A percentile compares a stretch with the other conserved stretches of the same genome.
Conservation (phyloP, 257 asterid genomes). For the Osmanthus fragrans region DNA sequence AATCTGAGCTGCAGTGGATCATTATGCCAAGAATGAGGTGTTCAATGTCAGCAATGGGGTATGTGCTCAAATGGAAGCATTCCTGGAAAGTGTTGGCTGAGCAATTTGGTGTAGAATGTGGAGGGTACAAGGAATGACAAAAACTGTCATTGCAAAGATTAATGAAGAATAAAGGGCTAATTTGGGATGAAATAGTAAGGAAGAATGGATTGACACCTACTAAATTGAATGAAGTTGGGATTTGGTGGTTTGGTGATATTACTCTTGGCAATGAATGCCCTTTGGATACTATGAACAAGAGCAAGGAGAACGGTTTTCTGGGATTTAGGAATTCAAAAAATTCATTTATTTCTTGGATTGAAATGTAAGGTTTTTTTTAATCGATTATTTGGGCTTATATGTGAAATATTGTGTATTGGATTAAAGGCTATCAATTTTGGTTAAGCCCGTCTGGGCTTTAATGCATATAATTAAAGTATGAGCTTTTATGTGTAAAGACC, state of each 20-base stretch:
- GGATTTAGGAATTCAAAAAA: conserved; percentile 30
- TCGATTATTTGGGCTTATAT: no score
- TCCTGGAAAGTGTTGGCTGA: conserved; percentile 86
- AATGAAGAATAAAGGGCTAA: conserved; percentile 78
- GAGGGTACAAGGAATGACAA: conserved; percentile 59
- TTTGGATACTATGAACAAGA: conserved; percentile 88
- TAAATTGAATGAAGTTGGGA: conserved; percentile 70
- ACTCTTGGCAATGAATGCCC: conserved; percentile 17
- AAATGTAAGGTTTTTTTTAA: no score
- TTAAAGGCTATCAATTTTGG: no score
- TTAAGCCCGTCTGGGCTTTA: no score
- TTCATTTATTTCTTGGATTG: no score
- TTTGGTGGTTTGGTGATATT: conserved; percentile 78
- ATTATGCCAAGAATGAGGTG: no score
- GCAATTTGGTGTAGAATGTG: conserved; percentile 73
- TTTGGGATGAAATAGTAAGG: conserved; percentile 84
- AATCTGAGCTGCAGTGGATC: background rate
- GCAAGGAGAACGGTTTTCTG: conserved; percentile 91
- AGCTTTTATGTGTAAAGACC: no score
- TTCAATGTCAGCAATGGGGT: no score
- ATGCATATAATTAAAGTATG: no score
- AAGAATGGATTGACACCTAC: conserved; percentile 58
- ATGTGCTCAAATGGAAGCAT: conserved; percentile 71
- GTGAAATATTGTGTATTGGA: no score
- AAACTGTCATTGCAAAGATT: conserved; percentile 43